Conservation (phyloP, 1,284 basidiomycete genomes). For the Malassezia furfur region DNA sequence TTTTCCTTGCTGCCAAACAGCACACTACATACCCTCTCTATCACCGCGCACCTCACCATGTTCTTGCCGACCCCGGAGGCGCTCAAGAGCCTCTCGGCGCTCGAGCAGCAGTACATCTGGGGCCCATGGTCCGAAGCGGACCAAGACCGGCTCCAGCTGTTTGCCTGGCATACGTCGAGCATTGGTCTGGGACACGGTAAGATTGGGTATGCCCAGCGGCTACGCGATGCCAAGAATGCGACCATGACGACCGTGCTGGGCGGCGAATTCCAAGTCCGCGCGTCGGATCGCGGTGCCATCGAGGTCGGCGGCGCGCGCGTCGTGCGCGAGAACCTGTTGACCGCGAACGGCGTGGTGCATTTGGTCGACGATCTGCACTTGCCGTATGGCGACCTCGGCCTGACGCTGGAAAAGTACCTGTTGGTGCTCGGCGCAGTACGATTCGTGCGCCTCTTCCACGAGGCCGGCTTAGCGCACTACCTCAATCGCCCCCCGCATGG, state of each 20-base stretch:
- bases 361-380: conserved; percentile 73
- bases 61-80: conserved; percentile 81
- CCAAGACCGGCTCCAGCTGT: conserved; percentile 35
- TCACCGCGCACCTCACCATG: conserved; percentile 63
- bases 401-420: conserved; percentile 87
- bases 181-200: conserved; percentile 30
- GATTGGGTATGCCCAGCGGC: conserved; percentile 26
- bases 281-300: conserved; percentile 16
- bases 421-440: conserved; percentile 77
- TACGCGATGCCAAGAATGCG: conserved; percentile 3
- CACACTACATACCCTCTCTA: conserved; percentile 28
- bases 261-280: conserved; percentile 24
- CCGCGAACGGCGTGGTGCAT: conserved; percentile 62
- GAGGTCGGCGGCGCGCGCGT: conserved; percentile 21
- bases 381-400: conserved; percentile 63
- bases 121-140: conserved; percentile 25
- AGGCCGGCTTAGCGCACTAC: conserved; percentile 54
- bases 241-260: conserved; percentile 34
- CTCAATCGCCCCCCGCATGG: conserved; percentile 24
- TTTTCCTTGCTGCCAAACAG: conserved; percentile 31
- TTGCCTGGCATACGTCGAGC: conserved; percentile 42
- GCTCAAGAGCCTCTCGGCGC: conserved; percentile 52
- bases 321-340: conserved; percentile 38
- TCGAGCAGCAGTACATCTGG: conserved; percentile 34
- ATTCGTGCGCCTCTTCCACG: conserved; percentile 80